These are phyloP conservation scores for Xylariaceae sp. DNA, from an alignment of 2,329 filamentous ascomycete species.

Conservation along the genomic window DNA sequence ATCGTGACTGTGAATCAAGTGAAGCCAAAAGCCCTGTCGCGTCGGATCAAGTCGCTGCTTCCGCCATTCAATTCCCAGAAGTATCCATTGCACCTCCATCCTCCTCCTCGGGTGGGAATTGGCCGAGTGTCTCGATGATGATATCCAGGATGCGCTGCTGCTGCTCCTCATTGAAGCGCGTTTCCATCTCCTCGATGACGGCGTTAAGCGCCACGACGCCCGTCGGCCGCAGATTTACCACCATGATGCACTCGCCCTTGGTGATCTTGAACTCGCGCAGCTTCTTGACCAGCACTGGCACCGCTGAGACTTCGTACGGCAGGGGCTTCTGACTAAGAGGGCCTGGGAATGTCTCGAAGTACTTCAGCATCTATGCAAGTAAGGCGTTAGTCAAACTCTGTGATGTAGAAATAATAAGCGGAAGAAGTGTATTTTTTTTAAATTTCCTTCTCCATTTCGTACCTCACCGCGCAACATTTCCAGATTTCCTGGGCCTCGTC, in stretches of 20 bases:
- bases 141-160: constrained; percentile 55
- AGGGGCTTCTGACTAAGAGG: constrained; percentile 53
- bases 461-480: constrained; percentile 64
- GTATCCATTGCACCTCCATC: constrained; percentile 38
- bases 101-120: constrained; percentile 39
- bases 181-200: constrained; percentile 61
- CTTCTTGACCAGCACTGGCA: constrained; percentile 50
- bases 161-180: constrained; percentile 56
- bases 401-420: too few relatives aligned
- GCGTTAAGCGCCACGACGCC: constrained; percentile 56
- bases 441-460: constrained; percentile 14
- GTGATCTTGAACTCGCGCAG: constrained; percentile 57
- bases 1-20: too few relatives aligned
- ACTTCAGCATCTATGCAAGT: constrained; percentile 51
- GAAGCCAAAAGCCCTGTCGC: too few relatives aligned
- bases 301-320: constrained; percentile 50
- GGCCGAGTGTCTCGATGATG: constrained; percentile 55
- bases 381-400: constrained; percentile 4
- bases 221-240: constrained; percentile 61
- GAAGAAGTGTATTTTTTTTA: too few relatives aligned
- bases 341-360: constrained; percentile 51
- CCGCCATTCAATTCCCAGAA: constrained; percentile 18
- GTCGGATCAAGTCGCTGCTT: not conserved
- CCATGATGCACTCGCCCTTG: constrained; percentile 66
- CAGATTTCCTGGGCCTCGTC: constrained; percentile 53